phyloP scores from a whole-genome alignment of 805 yeast species.

The Nakazawaea molendinolei region DNA sequence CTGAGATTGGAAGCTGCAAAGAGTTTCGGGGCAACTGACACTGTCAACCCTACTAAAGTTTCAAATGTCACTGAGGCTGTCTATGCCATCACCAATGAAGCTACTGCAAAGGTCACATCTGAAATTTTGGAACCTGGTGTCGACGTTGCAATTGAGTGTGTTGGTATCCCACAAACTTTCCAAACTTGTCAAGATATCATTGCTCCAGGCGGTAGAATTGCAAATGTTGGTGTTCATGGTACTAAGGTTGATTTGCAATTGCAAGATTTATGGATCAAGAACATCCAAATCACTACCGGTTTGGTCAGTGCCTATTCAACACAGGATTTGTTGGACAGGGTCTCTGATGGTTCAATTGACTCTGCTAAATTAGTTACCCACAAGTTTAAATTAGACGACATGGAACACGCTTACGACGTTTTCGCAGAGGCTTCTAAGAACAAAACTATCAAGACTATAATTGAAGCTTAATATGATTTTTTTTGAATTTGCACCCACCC shows the following conservation, averaged over 20 bases:
- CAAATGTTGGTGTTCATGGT: slow-evolving; percentile 57
- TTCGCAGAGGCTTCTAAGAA: slow-evolving; percentile 45
- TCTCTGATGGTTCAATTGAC: slow-evolving; percentile 32
- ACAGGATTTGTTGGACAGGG: slow-evolving; percentile 27
- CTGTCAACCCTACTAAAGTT: slow-evolving; percentile 44
- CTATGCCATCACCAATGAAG: slow-evolving; percentile 21
- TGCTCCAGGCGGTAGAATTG: slow-evolving; percentile 55
- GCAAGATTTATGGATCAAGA: slow-evolving; percentile 40
- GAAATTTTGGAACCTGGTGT: slow-evolving; percentile 42
- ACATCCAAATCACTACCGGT: slow-evolving; percentile 39
- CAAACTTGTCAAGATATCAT: slow-evolving; percentile 50
- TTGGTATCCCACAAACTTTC: slow-evolving; percentile 58
- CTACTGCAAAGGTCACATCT: slow-evolving; percentile 19
- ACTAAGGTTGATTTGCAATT: slow-evolving; percentile 32
- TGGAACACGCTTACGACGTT: slow-evolving; percentile 55
- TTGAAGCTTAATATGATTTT: slow-evolving; percentile 3
- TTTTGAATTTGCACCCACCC: no score
- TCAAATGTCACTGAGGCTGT: slow-evolving; percentile 35
- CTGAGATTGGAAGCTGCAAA: slow-evolving; percentile 51
- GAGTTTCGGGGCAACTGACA: slow-evolving; percentile 53
- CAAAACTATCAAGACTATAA: slow-evolving; percentile 47
- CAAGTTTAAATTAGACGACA: slow-evolving; percentile 46
- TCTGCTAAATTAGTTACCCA: slow-evolving; percentile 53
- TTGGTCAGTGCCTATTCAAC: slow-evolving; percentile 43
- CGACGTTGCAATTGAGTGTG: slow-evolving; percentile 59